phyloP scores from a whole-genome alignment of 768 basidiomycete genomes.

The Mycena kentingensis region DNA sequence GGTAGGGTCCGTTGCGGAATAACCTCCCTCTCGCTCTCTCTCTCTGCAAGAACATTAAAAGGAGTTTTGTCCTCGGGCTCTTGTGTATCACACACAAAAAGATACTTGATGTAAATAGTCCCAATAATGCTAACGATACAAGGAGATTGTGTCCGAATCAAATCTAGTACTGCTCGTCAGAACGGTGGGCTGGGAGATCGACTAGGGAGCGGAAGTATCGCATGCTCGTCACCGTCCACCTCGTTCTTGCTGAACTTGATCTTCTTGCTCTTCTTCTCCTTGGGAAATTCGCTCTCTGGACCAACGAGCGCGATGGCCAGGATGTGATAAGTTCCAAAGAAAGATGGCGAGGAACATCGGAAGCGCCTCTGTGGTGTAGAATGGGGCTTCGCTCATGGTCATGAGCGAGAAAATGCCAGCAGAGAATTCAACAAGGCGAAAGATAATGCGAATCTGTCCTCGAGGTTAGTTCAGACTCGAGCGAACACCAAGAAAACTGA shows the following conservation, averaged over 20 bases:
- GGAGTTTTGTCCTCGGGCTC: too few relatives aligned
- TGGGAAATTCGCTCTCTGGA: slow-evolving; percentile 26
- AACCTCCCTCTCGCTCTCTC: too few relatives aligned
- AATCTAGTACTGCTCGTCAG: neutral
- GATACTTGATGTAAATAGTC: too few relatives aligned
- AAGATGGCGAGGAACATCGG: slow-evolving; percentile 25
- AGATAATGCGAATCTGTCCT: slow-evolving; percentile 24
- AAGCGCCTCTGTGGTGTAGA: slow-evolving; percentile 27
- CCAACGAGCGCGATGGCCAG: slow-evolving; percentile 25
- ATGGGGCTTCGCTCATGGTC: slow-evolving; percentile 22
- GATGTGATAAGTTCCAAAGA: slow-evolving; percentile 24
- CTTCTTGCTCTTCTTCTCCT: slow-evolving; percentile 7
- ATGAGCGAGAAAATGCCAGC: slow-evolving; percentile 20
- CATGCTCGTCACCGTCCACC: neutral
- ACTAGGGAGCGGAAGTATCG: neutral
- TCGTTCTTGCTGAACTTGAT: slow-evolving; percentile 7
- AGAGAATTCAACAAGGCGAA: slow-evolving; percentile 27
- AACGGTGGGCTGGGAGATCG: neutral
- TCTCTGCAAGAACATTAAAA: too few relatives aligned
- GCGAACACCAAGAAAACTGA: neutral
- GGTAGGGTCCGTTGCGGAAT: too few relatives aligned
- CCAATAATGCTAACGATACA: too few relatives aligned
- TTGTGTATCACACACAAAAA: too few relatives aligned
- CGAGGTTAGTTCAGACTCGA: neutral
- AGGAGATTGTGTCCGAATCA: too few relatives aligned